Base-by-base conservation (phyloP, 345 rosid genomes). In the Raphanus sativus region DNA sequence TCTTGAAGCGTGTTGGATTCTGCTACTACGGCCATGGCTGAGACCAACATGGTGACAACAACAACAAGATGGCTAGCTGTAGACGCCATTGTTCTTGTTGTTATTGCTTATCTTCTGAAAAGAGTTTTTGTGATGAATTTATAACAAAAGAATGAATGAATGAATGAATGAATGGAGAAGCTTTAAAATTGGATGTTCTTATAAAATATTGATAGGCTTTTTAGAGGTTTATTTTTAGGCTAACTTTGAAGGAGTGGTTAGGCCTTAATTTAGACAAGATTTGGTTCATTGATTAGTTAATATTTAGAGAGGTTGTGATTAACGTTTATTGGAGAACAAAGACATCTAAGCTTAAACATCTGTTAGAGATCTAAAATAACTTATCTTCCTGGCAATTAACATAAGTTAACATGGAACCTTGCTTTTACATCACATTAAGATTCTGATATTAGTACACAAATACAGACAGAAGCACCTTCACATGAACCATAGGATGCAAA, bases 1-100 rank as follows among this genome's bases (percentile, higher is more conserved):
- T 93, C 98, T 78, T 93, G 98, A 42, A 93, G 96, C 80, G 77
- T 38, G 67, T 91, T 85, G 15, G 92, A 86, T 66, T 91, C 97
- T 12, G 87, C 89, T 7, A 71, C 4, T 7, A 71, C 4, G 25
- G 81, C 76, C 36, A 77, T 2, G 64, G 62, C 65, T 67, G 80
- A 48, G 68, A 75, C 73, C 58, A 87, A 67, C 59, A 73, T 28
- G 55, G 76, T 66, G 36, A 87, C 48, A 63, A 78, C 38, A 29
- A 79, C 5, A 42, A 69, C 63, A 56, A 86, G 63, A 0, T 78
- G 70, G 55, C 40, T 29, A 7, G 75, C 24, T 11, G 2, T 30
- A 45, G 56, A 56, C 16, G 62, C 67, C 82, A 80, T 79, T 71
- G 17, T 67, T 21, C 21, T 21, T 73, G 64, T 28, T 78, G 76